Evolutionary conservation across 2,329 filamentous ascomycete genomes (phyloP).

Genomic region (Aureobasidium sp.): DNA sequence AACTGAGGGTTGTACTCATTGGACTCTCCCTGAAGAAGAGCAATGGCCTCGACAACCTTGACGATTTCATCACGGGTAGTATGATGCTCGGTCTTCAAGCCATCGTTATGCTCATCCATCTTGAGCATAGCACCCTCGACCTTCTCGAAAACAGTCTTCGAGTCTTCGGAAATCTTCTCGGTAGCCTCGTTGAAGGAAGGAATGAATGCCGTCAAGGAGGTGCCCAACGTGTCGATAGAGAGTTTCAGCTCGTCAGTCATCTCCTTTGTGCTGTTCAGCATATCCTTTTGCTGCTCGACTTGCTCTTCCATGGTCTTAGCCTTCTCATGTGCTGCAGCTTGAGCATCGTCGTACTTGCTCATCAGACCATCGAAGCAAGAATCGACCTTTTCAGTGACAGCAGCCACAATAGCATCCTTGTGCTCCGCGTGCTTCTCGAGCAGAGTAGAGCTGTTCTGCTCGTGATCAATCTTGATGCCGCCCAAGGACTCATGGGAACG

Average conservation of each 20-base stretch:
- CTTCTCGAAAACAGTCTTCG: constrained; percentile 74
- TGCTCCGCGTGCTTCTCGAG: constrained; percentile 56
- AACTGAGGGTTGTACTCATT: constrained; percentile 83
- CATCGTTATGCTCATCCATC: constrained; percentile 66
- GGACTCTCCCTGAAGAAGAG: constrained; percentile 69
- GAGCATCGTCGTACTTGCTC: constrained; percentile 81
- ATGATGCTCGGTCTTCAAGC: constrained; percentile 71
- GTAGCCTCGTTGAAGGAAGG: constrained; percentile 59
- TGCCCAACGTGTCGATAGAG: constrained; percentile 77
- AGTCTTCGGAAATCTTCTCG: constrained; percentile 81
- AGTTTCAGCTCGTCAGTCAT: constrained; percentile 82
- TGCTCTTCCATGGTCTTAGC: constrained; percentile 67
- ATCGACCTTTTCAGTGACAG: constrained; percentile 55
- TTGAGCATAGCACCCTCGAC: constrained; percentile 73
- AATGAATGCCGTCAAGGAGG: constrained; percentile 44
- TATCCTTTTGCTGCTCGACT: constrained; percentile 63
- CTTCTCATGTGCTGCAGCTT: constrained; percentile 65
- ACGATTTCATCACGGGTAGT: constrained; percentile 75
- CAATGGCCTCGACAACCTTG: constrained; percentile 65
- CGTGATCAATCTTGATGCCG: constrained; percentile 72
- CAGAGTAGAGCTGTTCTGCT: constrained; percentile 49
- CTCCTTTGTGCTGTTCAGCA: constrained; percentile 66
- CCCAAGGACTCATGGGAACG: constrained; percentile 74
- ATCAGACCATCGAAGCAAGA: constrained; percentile 77
- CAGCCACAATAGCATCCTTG: constrained; percentile 47